Evolutionary conservation across 2,329 filamentous ascomycete genomes (phyloP), one percentile per base, ranked within the genome.

Genomic region (Scorias spongiosa): DNA sequence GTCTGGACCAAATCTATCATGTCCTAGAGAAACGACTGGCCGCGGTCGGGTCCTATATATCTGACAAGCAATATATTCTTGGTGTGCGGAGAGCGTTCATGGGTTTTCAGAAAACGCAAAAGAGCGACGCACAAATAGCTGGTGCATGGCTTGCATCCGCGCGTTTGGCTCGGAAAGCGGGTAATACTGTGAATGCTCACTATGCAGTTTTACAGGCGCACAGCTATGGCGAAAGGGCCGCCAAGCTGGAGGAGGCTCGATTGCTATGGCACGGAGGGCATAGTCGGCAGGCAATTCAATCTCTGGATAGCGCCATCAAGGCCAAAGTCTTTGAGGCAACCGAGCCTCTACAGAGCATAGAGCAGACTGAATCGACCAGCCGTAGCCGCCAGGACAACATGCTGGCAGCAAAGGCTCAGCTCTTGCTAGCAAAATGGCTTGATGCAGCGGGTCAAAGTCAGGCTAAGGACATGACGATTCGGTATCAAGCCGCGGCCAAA

Each of bases 371-470:
- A 63, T 38, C 61, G 61, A 28, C 61, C 60, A 14, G 62, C 62
- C 37, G 61, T 57, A 48, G 61, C 38, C 63, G 68, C 48, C 60
- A 67, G 46, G 68, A 75, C 49, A 78, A 78, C 49, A 66, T 81
- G 32, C 64, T 86, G 39, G 77, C 75, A n/a, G 81, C 80, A 6
- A 74, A 86, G 60, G 88, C 91, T 18, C 80, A 93, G 57, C 71
- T 99, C 8, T 71, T 96, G 30, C 75, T 95, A 20, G 91, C 91
- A 10, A 96, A 95, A 60, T 99, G 93, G 93, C 79, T 95, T 26
- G 93, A 96, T 57, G 80, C 75, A 44, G 84, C 89, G n/a, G 91
- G 91, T 5, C 89, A 96, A 61, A 94, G 87, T 1, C 84, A 93
- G 55, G 84, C 85, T 3, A 74, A 78, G 39, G 78, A 84, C 3